Conservation (phyloP, 2,329 filamentous ascomycete species). For the Exophiala bonariae region DNA sequence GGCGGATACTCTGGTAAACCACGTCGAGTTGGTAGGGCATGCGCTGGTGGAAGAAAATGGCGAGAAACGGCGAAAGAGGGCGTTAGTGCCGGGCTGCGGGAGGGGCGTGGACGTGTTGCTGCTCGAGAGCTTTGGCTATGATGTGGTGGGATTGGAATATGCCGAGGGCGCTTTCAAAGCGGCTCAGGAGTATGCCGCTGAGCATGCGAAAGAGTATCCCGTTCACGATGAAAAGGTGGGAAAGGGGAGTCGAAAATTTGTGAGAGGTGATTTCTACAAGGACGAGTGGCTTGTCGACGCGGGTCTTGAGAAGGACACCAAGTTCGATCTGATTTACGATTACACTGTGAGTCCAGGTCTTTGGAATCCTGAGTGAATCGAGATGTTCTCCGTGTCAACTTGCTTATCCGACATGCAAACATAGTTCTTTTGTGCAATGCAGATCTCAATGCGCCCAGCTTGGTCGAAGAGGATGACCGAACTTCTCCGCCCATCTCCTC, state of each 20-base stretch:
- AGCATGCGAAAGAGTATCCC: conserved; percentile 37
- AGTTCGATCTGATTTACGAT: conserved; percentile 59
- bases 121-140: conserved; percentile 72
- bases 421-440: conserved; percentile 63
- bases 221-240: conserved; percentile 37
- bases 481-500: conserved; percentile 49
- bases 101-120: conserved; percentile 78
- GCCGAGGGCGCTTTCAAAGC: conserved; percentile 50
- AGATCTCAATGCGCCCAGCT: conserved; percentile 52
- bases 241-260: conserved; percentile 40
- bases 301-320: conserved; percentile 33
- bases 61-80: conserved; percentile 48
- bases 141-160: conserved; percentile 73
- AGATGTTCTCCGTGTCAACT: too few relatives aligned
- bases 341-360: conserved; percentile 53
- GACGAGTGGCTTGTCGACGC: conserved; percentile 42
- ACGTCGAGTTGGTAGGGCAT: conserved; percentile 38
- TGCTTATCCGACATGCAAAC: too few relatives aligned
- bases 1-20: conserved; percentile 51
- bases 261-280: conserved; percentile 47
- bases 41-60: conserved; percentile 40
- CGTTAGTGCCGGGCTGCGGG: conserved; percentile 79
- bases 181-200: conserved; percentile 35
- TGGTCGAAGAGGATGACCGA: conserved; percentile 59
- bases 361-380: too few relatives aligned